These are phyloP conservation scores for Trypanosoma boissoni DNA, from an alignment of 208 protist species.

Conservation along the genomic window DNA sequence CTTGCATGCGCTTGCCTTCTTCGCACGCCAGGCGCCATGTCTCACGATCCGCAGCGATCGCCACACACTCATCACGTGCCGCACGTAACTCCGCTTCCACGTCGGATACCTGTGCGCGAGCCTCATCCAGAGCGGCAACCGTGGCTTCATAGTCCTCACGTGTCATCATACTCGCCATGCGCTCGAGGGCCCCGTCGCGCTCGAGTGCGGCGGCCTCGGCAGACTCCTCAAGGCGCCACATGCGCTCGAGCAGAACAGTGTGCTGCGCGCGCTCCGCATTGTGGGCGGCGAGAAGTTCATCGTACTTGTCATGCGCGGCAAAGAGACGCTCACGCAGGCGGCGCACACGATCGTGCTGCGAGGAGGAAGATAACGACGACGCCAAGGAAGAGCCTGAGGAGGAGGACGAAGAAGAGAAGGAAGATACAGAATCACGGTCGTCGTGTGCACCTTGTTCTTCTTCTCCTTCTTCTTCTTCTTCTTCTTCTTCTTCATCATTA, in stretches of 20 bases:
- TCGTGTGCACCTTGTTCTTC: slow-evolving; percentile 17
- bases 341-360: background rate
- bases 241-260: slow-evolving; percentile 54
- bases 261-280: slow-evolving; percentile 55
- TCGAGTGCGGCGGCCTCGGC: slow-evolving; percentile 34
- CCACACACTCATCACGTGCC: slow-evolving; percentile 1
- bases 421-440: too few species aligned
- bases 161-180: slow-evolving; percentile 40
- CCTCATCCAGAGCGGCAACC: slow-evolving; percentile 31
- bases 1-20: slow-evolving; percentile 4
- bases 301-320: slow-evolving; percentile 33
- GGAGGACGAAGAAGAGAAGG: too few species aligned
- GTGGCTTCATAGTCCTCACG: slow-evolving; percentile 43
- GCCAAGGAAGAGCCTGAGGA: too few species aligned
- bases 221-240: slow-evolving; percentile 65
- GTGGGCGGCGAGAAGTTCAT: slow-evolving; percentile 38
- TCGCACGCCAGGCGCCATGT: background rate
- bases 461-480: slow-evolving; percentile 19
- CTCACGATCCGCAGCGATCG: slow-evolving; percentile 10
- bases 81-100: slow-evolving; percentile 34
- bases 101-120: slow-evolving; percentile 18
- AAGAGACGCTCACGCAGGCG: slow-evolving; percentile 43
- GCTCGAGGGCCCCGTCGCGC: slow-evolving; percentile 24
- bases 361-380: too few species aligned
- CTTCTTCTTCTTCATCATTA: slow-evolving; percentile 11